Percentiles rank a stretch among this genome's conserved stretches.
phyloP scores from a whole-genome alignment of 331 rosid species.

The Pyrus hybrid region DNA sequence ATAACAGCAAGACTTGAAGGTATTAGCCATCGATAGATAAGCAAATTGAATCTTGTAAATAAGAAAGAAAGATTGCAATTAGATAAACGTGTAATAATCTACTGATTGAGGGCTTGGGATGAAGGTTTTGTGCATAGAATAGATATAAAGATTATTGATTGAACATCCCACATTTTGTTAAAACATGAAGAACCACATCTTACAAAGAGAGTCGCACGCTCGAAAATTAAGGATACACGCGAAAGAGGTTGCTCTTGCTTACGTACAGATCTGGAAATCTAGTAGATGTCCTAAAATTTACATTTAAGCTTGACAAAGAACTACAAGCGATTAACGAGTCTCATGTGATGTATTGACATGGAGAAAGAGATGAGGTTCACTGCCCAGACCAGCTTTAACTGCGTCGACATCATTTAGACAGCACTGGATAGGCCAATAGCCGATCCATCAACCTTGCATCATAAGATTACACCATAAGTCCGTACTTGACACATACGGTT shows the following conservation, averaged over 20 bases:
- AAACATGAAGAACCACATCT: not conserved
- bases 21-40: no score
- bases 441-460: constrained; percentile 26
- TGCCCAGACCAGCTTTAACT: constrained; percentile 12
- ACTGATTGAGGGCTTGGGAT: no score
- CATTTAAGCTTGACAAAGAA: constrained; percentile 20
- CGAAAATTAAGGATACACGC: not conserved
- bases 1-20: no score
- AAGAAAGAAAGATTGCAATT: no score
- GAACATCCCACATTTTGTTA: no score
- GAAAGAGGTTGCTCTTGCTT: not conserved
- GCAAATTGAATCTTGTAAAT: no score
- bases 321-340: not conserved
- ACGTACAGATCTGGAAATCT: constrained; percentile 12
- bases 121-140: no score
- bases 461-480: constrained; percentile 8
- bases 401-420: constrained; percentile 16
- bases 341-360: constrained; percentile 10
- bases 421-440: constrained; percentile 9
- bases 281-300: constrained; percentile 22
- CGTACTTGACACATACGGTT: not conserved
- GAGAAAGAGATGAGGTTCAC: not conserved
- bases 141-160: no score
- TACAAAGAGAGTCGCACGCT: not conserved
- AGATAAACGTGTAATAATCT: no score